Evolutionary conservation across 169 alveolate species (phyloP), one percentile per base, ranked within the genome.

Genomic region (Cryptosporidium baileyi): DNA sequence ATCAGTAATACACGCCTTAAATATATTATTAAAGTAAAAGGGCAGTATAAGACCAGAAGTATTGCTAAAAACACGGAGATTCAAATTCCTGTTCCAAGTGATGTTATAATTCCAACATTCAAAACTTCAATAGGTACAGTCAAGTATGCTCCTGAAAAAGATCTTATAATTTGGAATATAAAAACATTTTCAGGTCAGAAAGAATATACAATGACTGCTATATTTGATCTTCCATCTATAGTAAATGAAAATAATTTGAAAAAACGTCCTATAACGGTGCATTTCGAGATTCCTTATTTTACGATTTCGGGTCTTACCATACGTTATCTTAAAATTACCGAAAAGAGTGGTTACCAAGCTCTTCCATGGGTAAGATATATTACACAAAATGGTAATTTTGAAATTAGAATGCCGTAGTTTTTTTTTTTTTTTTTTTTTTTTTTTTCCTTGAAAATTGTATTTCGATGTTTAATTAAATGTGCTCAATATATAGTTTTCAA

Each of bases 341-440:
- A 98, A 82, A 98, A 96, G 90, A 89, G 96, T 80, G 99, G 99
- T 13, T 98, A 98, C 82, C 96, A 97, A 89, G 99, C 99, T 24
- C 95, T 97, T 24, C 99, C 99, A 7, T 98, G 99, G 99, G 99
- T 98, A 26, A 94, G 99, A 80, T 98, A 98, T 91, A 97, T 98
- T 81, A 98, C 99, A 2, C 96, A 97, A 80, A 97, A 97, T 82
- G 99, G 99, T n/a, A 99, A 97, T 63, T 98, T 97, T 92, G 99
- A 98, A 90, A 96, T 98, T 44, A 95, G 99, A 81, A 97, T 97
- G 97, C 91, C 96, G 28, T 94, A 89, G 91, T 17, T 54, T 6
- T n/a, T n/a, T n/a, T n/a, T n/a, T n/a, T n/a, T n/a, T n/a, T n/a
- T n/a, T n/a, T 7, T 3, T 9, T n/a, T n/a, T n/a, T n/a, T n/a